Evolutionary conservation across 306 rosid species (phyloP).

Genomic region (Cucumis hystrix): DNA sequence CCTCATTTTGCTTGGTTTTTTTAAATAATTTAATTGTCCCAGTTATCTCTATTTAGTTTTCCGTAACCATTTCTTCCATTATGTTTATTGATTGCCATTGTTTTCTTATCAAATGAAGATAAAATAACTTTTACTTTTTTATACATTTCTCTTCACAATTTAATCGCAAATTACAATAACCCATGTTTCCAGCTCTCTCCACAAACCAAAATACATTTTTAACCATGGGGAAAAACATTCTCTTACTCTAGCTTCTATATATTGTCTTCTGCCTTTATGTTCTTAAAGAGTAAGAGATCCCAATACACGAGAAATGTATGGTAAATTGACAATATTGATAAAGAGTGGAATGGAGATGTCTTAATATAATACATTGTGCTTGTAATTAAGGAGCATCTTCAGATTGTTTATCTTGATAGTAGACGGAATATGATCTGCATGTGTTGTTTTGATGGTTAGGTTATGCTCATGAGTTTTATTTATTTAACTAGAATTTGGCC

Average conservation of each 20-base stretch:
- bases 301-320: neutral
- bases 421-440: neutral
- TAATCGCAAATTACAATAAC: neutral
- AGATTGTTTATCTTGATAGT: neutral
- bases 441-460: neutral
- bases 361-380: neutral
- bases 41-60: neutral
- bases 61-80: neutral
- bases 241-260: neutral
- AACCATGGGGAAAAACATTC: neutral
- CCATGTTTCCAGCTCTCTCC: neutral
- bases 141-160: neutral
- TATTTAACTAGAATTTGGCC: neutral
- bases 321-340: neutral
- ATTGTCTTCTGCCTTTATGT: neutral
- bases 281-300: neutral
- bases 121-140: neutral
- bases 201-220: neutral
- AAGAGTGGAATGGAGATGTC: neutral
- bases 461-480: neutral
- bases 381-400: neutral
- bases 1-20: neutral
- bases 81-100: neutral
- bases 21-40: neutral
- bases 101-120: neutral